phyloP scores from a whole-genome alignment of 208 protist genomes.

The Phytomonas francai region DNA sequence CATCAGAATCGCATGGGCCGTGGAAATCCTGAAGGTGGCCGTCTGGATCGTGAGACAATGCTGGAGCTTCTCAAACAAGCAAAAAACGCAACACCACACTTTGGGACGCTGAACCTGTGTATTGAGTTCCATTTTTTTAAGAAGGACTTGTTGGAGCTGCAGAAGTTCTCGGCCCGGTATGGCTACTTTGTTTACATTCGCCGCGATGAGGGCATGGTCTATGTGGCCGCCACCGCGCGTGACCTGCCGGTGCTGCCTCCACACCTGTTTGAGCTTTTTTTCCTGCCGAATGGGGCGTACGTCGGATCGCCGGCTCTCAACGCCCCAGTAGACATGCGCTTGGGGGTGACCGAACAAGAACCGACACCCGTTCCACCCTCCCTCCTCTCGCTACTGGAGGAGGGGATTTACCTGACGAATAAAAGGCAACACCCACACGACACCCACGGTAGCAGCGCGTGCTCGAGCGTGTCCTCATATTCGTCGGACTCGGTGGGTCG shows the following conservation, averaged over 20 bases:
- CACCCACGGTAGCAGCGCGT: not conserved
- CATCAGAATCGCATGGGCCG: not conserved
- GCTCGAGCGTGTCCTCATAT: too few relatives aligned
- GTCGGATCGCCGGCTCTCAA: conserved; percentile 2
- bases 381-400: too few relatives aligned
- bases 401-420: too few relatives aligned
- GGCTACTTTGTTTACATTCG: conserved; percentile 17
- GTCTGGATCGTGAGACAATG: not conserved
- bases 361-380: too few relatives aligned
- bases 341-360: too few relatives aligned
- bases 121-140: conserved; percentile 11
- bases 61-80: conserved; percentile 15
- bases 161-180: conserved; percentile 9
- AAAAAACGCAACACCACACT: conserved; percentile 18
- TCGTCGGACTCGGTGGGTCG: too few relatives aligned
- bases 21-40: not conserved
- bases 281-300: conserved; percentile 8
- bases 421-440: not conserved
- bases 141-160: conserved; percentile 17
- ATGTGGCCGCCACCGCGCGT: conserved; percentile 13
- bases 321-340: not conserved
- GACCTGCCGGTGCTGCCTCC: conserved; percentile 12
- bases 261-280: conserved; percentile 10
- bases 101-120: conserved; percentile 20
- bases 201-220: conserved; percentile 6